Evolutionary conservation across 257 asterid genomes (phyloP).

Genomic region (Oldenlandia corymbosa): DNA sequence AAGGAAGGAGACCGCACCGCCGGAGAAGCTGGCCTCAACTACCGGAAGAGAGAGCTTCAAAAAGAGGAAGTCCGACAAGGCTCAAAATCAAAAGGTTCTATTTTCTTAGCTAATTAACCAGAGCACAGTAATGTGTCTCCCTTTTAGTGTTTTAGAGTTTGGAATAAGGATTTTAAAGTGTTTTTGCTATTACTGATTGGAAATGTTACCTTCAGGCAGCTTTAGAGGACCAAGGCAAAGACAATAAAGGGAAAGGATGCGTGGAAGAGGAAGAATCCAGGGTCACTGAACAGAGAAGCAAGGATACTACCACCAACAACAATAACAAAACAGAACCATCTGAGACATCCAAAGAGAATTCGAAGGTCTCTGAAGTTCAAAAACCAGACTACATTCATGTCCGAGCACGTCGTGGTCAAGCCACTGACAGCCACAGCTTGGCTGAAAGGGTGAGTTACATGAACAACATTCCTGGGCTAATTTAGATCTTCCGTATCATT

Average conservation of each 20-base stretch:
- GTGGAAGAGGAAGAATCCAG: slow-evolving; percentile 42
- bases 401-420: slow-evolving; percentile 94
- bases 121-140: too few species aligned
- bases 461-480: too few species aligned
- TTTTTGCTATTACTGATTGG: background rate
- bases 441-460: slow-evolving; percentile 82
- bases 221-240: slow-evolving; percentile 42
- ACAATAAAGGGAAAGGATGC: slow-evolving; percentile 48
- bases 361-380: slow-evolving; percentile 48
- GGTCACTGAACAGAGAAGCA: slow-evolving; percentile 43
- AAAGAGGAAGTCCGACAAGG: slow-evolving; percentile 57
- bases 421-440: slow-evolving; percentile 96
- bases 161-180: too few species aligned
- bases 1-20: slow-evolving; percentile 23
- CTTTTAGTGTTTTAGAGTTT: too few species aligned
- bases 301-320: slow-evolving; percentile 27
- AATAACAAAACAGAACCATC: slow-evolving; percentile 25
- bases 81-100: slow-evolving; percentile 40
- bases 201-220: slow-evolving; percentile 25
- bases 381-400: slow-evolving; percentile 85
- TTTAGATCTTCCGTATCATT: too few species aligned
- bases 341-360: slow-evolving; percentile 31
- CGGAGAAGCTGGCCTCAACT: slow-evolving; percentile 25
- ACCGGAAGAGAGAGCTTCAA: slow-evolving; percentile 40
- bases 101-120: too few species aligned